These are phyloP conservation scores for Jamesozyma gamospora DNA, from an alignment of 805 yeast species.

Conservation along the genomic window DNA sequence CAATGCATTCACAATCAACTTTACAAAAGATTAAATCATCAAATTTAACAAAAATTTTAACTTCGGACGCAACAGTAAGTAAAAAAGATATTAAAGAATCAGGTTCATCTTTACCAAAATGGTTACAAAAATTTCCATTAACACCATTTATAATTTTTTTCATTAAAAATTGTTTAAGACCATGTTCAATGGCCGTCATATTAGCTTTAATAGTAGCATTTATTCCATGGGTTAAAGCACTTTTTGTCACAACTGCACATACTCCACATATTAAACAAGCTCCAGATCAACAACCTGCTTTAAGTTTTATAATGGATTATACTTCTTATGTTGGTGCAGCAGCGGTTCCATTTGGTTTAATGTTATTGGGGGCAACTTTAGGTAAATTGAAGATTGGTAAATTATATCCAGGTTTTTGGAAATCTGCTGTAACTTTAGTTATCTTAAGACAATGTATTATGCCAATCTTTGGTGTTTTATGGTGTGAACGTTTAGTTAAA, in stretches of 20 bases:
- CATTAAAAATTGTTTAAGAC: slow-evolving; percentile 51
- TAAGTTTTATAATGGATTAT: slow-evolving; percentile 78
- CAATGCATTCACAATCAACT: slow-evolving; percentile 1
- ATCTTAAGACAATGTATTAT: slow-evolving; percentile 52
- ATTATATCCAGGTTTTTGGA: slow-evolving; percentile 58
- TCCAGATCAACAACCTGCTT: slow-evolving; percentile 79
- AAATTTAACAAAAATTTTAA: slow-evolving; percentile 25
- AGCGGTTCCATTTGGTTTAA: slow-evolving; percentile 80
- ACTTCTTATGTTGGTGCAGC: slow-evolving; percentile 76
- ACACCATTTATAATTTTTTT: slow-evolving; percentile 27
- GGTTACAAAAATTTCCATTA: slow-evolving; percentile 22
- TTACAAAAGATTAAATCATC: slow-evolving; percentile 16
- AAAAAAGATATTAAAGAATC: slow-evolving; percentile 25
- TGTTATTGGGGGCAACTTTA: slow-evolving; percentile 80
- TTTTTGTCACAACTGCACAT: slow-evolving; percentile 45
- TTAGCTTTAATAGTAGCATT: slow-evolving; percentile 58
- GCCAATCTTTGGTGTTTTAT: slow-evolving; percentile 70
- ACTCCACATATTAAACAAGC: slow-evolving; percentile 50
- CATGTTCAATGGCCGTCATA: slow-evolving; percentile 63
- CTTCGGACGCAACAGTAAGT: slow-evolving; percentile 28
- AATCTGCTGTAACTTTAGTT: slow-evolving; percentile 52
- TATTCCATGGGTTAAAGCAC: slow-evolving; percentile 79
- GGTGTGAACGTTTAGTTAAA: slow-evolving; percentile 50
- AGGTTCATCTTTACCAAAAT: slow-evolving; percentile 20
- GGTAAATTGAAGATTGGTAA: slow-evolving; percentile 57